Evolutionary conservation across 129 eudicot species (phyloP), one percentile per base, ranked within the genome.

Genomic region (Flaveria trinervia): DNA sequence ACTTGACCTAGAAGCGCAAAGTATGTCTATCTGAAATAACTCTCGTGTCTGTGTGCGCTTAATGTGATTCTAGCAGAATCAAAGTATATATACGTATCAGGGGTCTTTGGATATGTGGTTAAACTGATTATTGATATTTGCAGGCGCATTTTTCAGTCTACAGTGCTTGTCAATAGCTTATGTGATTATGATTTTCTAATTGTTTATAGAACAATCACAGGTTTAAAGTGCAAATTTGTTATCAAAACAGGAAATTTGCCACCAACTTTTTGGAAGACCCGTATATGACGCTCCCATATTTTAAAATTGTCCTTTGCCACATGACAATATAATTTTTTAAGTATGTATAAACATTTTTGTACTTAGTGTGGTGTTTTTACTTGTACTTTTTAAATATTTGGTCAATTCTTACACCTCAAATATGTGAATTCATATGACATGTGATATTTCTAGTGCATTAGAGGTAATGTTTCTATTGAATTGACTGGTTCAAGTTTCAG

Each of bases 401-500:
- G 5, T 4, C 36, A 30, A 4, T 30, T 30, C 4, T 30, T 4
- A 30, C 36, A 30, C 36, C 36, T 30, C 36, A 30, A 30, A 30
- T 4, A 30, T 30, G 36, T 36, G 41, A 36, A 5, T 36, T 36
- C 41, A 36, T 5, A 36, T 36, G 41, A 5, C 41, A 36, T 36
- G 7, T 36, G 41, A 36, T 36, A 36, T 36, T 36, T 36, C 41
- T 36, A 5, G 6, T 61, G 43, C n/a, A 12, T 26, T 18, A 56
- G 12, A 5, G 20, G 20, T 56, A 5, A 17, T 8, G 9, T 25
- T 17, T 55, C 25, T 52, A 52, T 52, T 36, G 11, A 46, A 36
- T 79, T 68, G 66, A 72, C 9, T 70, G 56, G 65, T 55, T 55
- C 7, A 18, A 33, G 43, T 68, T 66, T 51, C 55, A 68, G 81